These are phyloP conservation scores for Ceriops tagal DNA, from an alignment of 345 rosid genomes.

Conservation along the genomic window DNA sequence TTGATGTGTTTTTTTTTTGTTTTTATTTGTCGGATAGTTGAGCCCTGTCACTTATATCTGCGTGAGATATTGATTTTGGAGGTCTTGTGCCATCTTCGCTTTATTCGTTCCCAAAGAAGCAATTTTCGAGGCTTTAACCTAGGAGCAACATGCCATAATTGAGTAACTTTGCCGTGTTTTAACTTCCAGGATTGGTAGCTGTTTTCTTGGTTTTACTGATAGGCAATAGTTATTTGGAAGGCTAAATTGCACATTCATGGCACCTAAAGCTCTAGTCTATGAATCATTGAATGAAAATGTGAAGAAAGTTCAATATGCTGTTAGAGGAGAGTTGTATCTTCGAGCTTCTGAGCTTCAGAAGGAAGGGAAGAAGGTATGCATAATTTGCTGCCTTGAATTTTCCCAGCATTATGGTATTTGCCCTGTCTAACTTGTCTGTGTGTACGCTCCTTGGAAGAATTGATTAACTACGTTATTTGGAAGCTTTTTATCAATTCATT, in stretches of 20 bases:
- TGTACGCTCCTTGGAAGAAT: neutral
- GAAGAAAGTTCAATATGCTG: conserved; percentile 94
- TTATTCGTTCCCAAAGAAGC: too few species aligned
- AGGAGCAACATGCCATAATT: too few species aligned
- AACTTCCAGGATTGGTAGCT: neutral
- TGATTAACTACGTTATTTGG: neutral
- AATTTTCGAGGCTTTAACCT: too few species aligned
- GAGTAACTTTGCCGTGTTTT: neutral
- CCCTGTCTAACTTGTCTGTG: too few species aligned
- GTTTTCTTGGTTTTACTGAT: conserved; percentile 4
- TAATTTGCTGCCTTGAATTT: conserved; percentile 2
- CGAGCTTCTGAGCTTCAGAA: conserved; percentile 99
- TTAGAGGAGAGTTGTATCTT: conserved; percentile 93
- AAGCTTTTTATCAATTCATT: conserved; percentile 1
- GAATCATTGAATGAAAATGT: conserved; percentile 79
- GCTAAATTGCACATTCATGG: conserved; percentile 40
- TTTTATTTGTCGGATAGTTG: too few species aligned
- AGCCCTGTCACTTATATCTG: too few species aligned
- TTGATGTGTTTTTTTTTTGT: too few species aligned
- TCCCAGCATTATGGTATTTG: neutral
- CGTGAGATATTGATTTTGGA: too few species aligned
- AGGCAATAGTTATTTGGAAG: conserved; percentile 13
- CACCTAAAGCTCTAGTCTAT: conserved; percentile 61
- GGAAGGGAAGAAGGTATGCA: conserved; percentile 88
- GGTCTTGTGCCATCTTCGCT: too few species aligned